phyloP scores from a whole-genome alignment of 164 flowering plant species.

The Protea cynaroides region DNA sequence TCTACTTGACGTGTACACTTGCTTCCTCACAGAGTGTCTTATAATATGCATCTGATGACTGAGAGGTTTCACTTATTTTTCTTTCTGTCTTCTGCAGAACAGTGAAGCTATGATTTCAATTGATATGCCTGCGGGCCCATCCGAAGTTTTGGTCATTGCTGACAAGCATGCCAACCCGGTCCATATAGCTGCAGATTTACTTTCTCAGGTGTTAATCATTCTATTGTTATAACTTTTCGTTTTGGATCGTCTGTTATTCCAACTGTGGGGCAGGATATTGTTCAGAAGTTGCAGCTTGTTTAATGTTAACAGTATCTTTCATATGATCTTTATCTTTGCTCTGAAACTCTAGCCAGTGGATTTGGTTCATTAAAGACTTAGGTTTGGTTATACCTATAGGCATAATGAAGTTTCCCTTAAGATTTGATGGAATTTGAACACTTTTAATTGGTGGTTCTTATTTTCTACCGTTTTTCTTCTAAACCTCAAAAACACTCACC shows the following conservation, averaged over 20 bases:
- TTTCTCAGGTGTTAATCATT: conserved; percentile 67
- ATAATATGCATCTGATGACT: background rate
- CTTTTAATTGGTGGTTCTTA: no score
- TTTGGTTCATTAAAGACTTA: background rate
- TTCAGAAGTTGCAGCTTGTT: background rate
- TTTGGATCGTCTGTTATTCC: no score
- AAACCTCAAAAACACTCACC: no score
- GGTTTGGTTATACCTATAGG: background rate
- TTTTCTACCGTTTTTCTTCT: no score
- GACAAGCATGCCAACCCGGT: conserved; percentile 83
- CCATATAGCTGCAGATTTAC: conserved; percentile 88
- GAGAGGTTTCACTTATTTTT: background rate
- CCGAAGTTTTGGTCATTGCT: conserved; percentile 96
- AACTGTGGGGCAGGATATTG: background rate
- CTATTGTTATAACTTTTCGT: background rate
- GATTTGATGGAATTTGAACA: background rate
- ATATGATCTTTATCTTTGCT: background rate
- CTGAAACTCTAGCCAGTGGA: no score
- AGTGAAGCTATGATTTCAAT: conserved; percentile 98
- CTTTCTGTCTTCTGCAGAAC: conserved; percentile 42
- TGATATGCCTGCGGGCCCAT: conserved; percentile 99
- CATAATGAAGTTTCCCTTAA: background rate
- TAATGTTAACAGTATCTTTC: background rate
- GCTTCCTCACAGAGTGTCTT: background rate
- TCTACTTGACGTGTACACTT: background rate